Percentiles rank a stretch among this genome's conserved stretches.
phyloP scores from a whole-genome alignment of 2,329 filamentous ascomycete genomes.

The Arachnomyces sp. region DNA sequence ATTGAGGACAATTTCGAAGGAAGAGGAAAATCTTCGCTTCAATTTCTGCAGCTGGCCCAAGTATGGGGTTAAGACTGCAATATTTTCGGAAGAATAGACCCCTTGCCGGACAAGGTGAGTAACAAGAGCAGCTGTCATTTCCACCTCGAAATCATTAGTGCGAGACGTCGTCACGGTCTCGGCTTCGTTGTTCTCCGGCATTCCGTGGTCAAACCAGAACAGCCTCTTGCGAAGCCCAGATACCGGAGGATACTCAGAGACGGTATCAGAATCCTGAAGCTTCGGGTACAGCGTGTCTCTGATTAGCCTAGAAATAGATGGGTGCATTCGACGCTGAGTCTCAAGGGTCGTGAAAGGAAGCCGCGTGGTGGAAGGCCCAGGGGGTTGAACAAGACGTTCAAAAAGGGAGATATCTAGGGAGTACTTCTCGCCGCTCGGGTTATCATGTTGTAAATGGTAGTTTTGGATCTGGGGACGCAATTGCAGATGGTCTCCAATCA shows the following conservation, averaged over 20 bases:
- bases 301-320: conserved; percentile 52
- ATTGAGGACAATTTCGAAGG: conserved; percentile 55
- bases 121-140: conserved; percentile 56
- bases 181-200: conserved; percentile 29
- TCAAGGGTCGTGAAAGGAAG: conserved; percentile 41
- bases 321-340: conserved; percentile 58
- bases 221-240: conserved; percentile 40
- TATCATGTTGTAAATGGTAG: conserved; percentile 28
- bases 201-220: conserved; percentile 46
- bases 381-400: conserved; percentile 39
- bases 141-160: conserved; percentile 49
- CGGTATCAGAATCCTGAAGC: conserved; percentile 43
- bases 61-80: conserved; percentile 62
- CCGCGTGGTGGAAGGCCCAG: conserved; percentile 9
- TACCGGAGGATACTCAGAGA: conserved; percentile 33
- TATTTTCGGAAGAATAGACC: conserved; percentile 38
- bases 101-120: conserved; percentile 60
- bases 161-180: conserved; percentile 31
- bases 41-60: conserved; percentile 45
- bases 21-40: conserved; percentile 26
- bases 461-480: conserved; percentile 34
- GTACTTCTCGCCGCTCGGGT: conserved; percentile 28
- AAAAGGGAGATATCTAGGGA: conserved; percentile 45
- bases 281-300: conserved; percentile 49
- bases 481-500: conserved; percentile 39